These are phyloP conservation scores for Toxicodendron radicans DNA, from an alignment of 345 rosid species.

Conservation along the genomic window DNA sequence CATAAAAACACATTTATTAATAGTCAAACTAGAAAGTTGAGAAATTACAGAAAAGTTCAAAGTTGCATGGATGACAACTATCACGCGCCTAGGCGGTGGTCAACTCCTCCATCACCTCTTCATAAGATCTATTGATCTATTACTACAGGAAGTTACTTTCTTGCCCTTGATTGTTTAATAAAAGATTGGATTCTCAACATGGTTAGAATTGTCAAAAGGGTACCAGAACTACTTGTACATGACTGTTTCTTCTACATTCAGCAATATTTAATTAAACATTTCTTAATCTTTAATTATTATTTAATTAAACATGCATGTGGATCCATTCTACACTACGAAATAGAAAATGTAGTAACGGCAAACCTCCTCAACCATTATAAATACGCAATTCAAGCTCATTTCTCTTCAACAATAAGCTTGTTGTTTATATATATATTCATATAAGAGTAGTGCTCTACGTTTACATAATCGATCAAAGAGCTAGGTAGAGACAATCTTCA, in stretches of 20 bases:
- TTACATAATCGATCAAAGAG: too few relatives aligned
- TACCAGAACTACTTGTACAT: not conserved
- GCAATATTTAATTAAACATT: not conserved
- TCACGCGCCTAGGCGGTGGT: conserved; percentile 72
- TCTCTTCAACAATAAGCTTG: conserved; percentile 41
- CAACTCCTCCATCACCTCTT: conserved; percentile 21
- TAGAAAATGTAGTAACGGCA: too few relatives aligned
- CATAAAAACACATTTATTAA: conserved; percentile 7
- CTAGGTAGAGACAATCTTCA: too few relatives aligned
- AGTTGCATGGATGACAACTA: conserved; percentile 53
- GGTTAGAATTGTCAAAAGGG: not conserved
- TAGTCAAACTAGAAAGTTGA: conserved; percentile 62
- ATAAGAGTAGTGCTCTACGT: too few relatives aligned
- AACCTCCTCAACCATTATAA: conserved; percentile 40
- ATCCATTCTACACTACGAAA: conserved; percentile 23
- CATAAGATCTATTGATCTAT: not conserved
- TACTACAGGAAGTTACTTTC: conserved; percentile 7
- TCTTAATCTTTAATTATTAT: not conserved
- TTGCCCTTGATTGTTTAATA: conserved; percentile 16
- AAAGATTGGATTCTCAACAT: not conserved
- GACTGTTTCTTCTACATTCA: conserved; percentile 4
- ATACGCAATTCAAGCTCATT: conserved; percentile 30
- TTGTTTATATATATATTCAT: not conserved
- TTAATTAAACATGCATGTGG: conserved; percentile 31
- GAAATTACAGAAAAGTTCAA: conserved; percentile 29